Base-by-base conservation (phyloP, 768 basidiomycete genomes). In the Mycena maculata region DNA sequence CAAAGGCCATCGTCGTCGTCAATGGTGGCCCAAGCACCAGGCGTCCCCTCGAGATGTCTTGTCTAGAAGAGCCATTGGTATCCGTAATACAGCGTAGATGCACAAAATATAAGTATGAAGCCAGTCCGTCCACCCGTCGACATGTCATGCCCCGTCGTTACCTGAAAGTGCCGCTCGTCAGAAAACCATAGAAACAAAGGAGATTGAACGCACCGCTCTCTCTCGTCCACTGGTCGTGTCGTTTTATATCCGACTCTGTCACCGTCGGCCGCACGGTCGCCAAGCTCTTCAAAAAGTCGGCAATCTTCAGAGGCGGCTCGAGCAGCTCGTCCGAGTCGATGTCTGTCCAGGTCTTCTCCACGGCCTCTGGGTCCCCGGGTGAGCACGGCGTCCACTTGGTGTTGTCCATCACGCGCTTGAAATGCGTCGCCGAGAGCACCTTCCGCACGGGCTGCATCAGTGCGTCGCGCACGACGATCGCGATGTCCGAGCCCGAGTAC, bases 371-470 rank as follows among this genome's bases (percentile, higher is more conserved):
- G 71, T 96, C 95, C 11, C 97, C 96, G 1, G 98, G 96, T 2
- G 96, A 98, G 77, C 98, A 99, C 2, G 98, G 98, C 23, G 96
- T 98, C 91, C 88, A 97, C 79, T 90, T 96, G 31, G 68, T 71
- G 48, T 70, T 69, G 13, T 81, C 82, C 1, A 70, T 63, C 25
- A 88, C 82, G 33, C 78, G 83, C 76, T 95, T 95, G 82, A 99
- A 99, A 79, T 99, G 97, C 1, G 96, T 98, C 2, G 98, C 96
- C 23, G 91, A 89, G 53, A 98, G 88, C 48, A 99, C 95, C 77
- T 99, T 99, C 58, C 97, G 90, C 16, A 99, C 94, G 1, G 97
- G 97, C 76, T 99, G 96, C 97, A 99, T 99, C 69, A 99, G 86
- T 0, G 97, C 96, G 74, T 99, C 97, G 62, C 96, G 91, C 27